phyloP scores from a whole-genome alignment of 1,139 yeast species.

The Yamadazyma friedrichii region DNA sequence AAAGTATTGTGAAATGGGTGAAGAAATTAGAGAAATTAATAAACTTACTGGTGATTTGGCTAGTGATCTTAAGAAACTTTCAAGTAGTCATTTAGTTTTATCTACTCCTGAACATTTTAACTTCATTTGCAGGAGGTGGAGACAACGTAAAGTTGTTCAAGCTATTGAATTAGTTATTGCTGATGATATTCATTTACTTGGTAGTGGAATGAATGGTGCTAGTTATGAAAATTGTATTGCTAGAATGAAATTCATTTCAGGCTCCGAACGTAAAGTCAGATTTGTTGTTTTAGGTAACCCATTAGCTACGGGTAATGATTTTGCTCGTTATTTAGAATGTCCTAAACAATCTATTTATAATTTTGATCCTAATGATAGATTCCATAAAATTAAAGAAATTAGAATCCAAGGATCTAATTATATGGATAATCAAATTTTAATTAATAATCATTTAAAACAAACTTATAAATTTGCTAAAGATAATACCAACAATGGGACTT shows the following conservation, averaged over 20 bases:
- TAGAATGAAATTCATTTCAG: constrained; percentile 66
- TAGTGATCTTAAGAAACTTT: constrained; percentile 53
- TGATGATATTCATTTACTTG: constrained; percentile 75
- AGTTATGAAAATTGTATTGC: constrained; percentile 69
- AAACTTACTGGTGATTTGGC: constrained; percentile 64
- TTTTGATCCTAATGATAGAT: constrained; percentile 64
- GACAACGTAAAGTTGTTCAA: constrained; percentile 67
- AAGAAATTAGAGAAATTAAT: constrained; percentile 39
- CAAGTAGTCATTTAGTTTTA: constrained; percentile 63
- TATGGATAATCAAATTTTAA: constrained; percentile 10
- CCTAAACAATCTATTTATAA: constrained; percentile 59
- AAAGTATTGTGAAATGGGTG: constrained; percentile 34
- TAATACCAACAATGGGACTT: constrained; percentile 23
- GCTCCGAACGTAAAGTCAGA: constrained; percentile 58
- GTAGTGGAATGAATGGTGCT: constrained; percentile 55
- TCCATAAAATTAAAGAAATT: constrained; percentile 54
- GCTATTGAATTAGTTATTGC: constrained; percentile 65
- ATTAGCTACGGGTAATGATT: constrained; percentile 69
- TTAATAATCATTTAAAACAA: constrained; percentile 22
- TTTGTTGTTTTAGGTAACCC: constrained; percentile 69
- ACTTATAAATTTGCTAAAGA: constrained; percentile 35
- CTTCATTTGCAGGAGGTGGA: constrained; percentile 75
- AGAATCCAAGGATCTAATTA: constrained; percentile 41
- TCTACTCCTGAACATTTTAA: constrained; percentile 83
- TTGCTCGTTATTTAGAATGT: constrained; percentile 87